Evolutionary conservation across 2,329 filamentous ascomycete species (phyloP), one percentile per base, ranked within the genome.

Genomic region (Penicillium concentricum): DNA sequence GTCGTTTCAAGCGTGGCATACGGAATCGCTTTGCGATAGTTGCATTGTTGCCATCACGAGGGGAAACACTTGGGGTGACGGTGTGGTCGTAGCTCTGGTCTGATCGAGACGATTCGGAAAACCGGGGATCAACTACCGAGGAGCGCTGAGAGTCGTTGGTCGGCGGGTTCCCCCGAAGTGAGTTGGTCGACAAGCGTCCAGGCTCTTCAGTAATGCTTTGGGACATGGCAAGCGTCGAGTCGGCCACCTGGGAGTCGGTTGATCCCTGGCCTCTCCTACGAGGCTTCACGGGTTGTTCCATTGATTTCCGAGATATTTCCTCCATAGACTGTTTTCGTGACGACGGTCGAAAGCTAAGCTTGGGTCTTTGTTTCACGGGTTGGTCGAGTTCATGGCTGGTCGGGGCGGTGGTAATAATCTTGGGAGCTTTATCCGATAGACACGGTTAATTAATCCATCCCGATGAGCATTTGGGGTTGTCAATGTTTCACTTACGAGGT

Each of bases 401-500:
- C 10, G 94, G 92, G 16, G 92, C 90, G 12, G 93, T 97, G 48
- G 90, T 96, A 73, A 97, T 94, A 71, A 97, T 97, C 20, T 81
- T 81, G 16, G 86, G 86, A 38, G 84, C 75, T 78, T 53, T 20
- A 61, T 24, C 5, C 28, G 71, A 72, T 26, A 24, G 39, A 41
- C 42, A 46, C 45, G n/a, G 41, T 37, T 13, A 48, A 18, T 22
- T 22, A 32, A 35, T 13, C 26, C 6, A 39, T 43, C 30, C 37
- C 15, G 8, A 15, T 12, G 13, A 52, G 12, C 18, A 24, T 28
- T 28, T 39, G 22, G 18, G n/a, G 39, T 30, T 45, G 42, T 30
- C 16, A 24, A 41, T 41, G 42, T 39, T 63, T 44, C 43, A 72
- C 71, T 72, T 68, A 76, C 71, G 71, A 55, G 73, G 75, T 28